These are phyloP conservation scores for Piromyces sp. DNA, from an alignment of 192 early-diverging fungal genomes.

Conservation along the genomic window DNA sequence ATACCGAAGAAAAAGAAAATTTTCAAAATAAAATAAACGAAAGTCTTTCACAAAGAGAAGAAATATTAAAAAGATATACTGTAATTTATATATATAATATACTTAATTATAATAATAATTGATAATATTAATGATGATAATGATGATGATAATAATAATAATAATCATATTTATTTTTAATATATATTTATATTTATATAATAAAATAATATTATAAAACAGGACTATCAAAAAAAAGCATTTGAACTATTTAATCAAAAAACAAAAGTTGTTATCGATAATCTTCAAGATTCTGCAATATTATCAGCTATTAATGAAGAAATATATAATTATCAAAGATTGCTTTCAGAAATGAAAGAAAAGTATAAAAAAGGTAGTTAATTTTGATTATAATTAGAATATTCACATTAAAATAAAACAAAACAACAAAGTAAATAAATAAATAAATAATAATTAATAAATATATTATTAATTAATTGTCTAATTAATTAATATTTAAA, in stretches of 20 bases:
- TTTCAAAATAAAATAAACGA: neutral
- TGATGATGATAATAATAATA: too few species aligned
- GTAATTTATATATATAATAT: neutral
- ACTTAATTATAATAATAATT: neutral
- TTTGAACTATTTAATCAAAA: neutral
- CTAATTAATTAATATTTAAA: too few species aligned
- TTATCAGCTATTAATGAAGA: neutral
- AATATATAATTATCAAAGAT: neutral
- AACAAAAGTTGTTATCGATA: neutral
- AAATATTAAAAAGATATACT: neutral
- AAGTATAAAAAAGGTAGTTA: neutral
- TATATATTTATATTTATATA: too few species aligned
- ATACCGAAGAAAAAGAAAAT: neutral
- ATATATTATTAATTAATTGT: neutral
- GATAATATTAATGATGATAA: too few species aligned
- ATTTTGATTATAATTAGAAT: too few species aligned
- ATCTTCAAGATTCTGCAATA: neutral
- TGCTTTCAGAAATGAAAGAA: neutral
- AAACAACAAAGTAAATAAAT: too few species aligned
- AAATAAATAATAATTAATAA: too few species aligned
- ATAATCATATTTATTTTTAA: too few species aligned
- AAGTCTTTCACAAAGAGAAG: neutral
- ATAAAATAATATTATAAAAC: too few species aligned
- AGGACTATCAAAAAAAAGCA: neutral
- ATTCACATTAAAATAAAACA: conserved; percentile 2